Evolutionary conservation across 768 basidiomycete genomes (phyloP).

Genomic region (Candolleomyces aberdarensis): DNA sequence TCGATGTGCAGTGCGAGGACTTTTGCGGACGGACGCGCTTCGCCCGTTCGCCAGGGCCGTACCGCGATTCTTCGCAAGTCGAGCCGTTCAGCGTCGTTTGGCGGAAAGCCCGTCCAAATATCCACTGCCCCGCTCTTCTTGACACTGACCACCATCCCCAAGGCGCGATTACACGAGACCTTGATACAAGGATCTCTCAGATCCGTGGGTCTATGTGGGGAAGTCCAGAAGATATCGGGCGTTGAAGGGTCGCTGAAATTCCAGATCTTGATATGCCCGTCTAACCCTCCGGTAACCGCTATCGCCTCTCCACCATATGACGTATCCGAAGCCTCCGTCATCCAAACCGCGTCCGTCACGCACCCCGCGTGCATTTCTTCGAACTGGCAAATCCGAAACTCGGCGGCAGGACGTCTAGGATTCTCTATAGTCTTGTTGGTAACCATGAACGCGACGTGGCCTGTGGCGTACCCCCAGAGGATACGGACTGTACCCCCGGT

Average conservation of each 20-base stretch:
- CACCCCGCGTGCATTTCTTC: constrained; percentile 61
- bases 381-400: constrained; percentile 45
- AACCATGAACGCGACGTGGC: constrained; percentile 61
- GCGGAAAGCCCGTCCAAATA: constrained; percentile 48
- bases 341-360: constrained; percentile 57
- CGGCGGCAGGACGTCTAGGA: constrained; percentile 40
- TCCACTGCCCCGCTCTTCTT: constrained; percentile 55
- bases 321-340: constrained; percentile 17
- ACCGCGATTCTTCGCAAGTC: background rate
- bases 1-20: constrained; percentile 26
- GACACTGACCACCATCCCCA: constrained; percentile 44
- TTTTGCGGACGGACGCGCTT: constrained; percentile 9
- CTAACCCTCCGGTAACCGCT: constrained; percentile 49
- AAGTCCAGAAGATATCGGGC: constrained; percentile 63
- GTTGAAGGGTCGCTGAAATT: constrained; percentile 38
- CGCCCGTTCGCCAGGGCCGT: background rate
- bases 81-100: background rate
- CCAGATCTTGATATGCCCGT: constrained; percentile 77
- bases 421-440: constrained; percentile 59
- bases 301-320: constrained; percentile 21
- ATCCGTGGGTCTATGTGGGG: constrained; percentile 32
- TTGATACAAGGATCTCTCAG: constrained; percentile 49
- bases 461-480: constrained; percentile 71
- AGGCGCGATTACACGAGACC: constrained; percentile 39
- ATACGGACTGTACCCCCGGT: constrained; percentile 65